Evolutionary conservation across 2,329 filamentous ascomycete species (phyloP).

Genomic region (Teratosphaeria zuluensis): DNA sequence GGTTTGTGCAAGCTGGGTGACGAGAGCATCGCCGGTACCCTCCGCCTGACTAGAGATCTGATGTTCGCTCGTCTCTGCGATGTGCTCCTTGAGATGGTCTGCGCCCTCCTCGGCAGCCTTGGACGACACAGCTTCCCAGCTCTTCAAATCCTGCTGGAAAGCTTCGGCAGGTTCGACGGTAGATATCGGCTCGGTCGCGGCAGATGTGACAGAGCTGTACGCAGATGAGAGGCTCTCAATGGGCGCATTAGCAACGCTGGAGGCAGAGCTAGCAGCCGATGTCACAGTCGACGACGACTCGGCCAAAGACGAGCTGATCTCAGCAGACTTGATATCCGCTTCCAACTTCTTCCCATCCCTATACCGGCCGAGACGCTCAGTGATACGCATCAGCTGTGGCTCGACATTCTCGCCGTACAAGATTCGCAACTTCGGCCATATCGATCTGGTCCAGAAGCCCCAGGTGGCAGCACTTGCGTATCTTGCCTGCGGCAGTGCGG

Average conservation of each 20-base stretch:
- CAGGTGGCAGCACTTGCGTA: slow-evolving; percentile 62
- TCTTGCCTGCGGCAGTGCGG: slow-evolving; percentile 61
- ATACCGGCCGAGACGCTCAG: slow-evolving; percentile 74
- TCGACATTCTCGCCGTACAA: slow-evolving; percentile 89
- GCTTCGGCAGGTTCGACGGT: slow-evolving; percentile 41
- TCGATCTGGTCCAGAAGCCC: slow-evolving; percentile 60
- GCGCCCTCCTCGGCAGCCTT: slow-evolving; percentile 74
- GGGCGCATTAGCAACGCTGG: slow-evolving; percentile 18
- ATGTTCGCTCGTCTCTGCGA: slow-evolving; percentile 62
- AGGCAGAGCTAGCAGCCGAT: slow-evolving; percentile 17
- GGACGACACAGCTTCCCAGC: slow-evolving; percentile 83
- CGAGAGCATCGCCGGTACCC: slow-evolving; percentile 54
- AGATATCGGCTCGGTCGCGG: slow-evolving; percentile 32
- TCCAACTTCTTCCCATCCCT: slow-evolving; percentile 54
- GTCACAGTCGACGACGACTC: slow-evolving; percentile 16
- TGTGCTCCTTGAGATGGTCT: slow-evolving; percentile 54
- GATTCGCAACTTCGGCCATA: slow-evolving; percentile 73
- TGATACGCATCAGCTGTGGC: slow-evolving; percentile 86
- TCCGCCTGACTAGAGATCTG: slow-evolving; percentile 59
- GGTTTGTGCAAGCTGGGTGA: slow-evolving; percentile 59
- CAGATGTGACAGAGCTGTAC: slow-evolving; percentile 11
- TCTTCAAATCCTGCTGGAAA: slow-evolving; percentile 67
- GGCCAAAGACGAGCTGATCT: slow-evolving; percentile 27
- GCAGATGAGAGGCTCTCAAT: slow-evolving; percentile 17
- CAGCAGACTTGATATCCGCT: slow-evolving; percentile 47